Evolutionary conservation across 2,329 filamentous ascomycete species (phyloP), one percentile per base, ranked within the genome.

Genomic region (Calonectria crousiana): DNA sequence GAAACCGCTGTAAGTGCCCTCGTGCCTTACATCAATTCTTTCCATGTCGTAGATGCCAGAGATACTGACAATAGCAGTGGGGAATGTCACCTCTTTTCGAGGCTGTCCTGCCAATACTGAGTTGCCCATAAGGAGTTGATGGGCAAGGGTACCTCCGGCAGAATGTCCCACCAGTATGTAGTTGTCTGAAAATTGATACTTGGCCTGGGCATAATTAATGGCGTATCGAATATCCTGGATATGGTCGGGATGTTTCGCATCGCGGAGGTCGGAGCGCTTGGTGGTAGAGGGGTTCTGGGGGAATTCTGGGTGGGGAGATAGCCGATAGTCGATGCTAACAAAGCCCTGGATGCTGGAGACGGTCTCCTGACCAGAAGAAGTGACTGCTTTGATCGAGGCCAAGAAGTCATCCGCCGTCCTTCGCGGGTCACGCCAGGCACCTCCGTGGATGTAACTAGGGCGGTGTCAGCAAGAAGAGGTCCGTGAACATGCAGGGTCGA

Each of bases 21-120:
- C 81, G 44, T 89, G 85, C 10, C 88, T 85, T 60, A 85, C 82
- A 32, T 88, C 84, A 26, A 95, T 83, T 0, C 87, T 87, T 10
- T 86, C 86, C 13, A 95, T 83, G 79, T 93, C 90, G 82, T 94
- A 95, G 28, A 95, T 90, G 1, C 93, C 93, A 70, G 90, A 90
- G 26, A 94, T 83, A 41, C 92, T 89, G 6, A 94, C 81, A n/a
- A 94, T 83, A 5, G 88, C 90, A 3, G 84, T 79, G 0, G 91
- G 91, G 23, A 86, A 80, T 8, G 82, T 83, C 4, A 86, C 80
- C 11, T 83, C 72, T 32, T 53, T 77, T 64, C 62, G 71, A 65
- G 70, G 73, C 20, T n/a, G 66, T 70, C 72, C 67, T 64, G 73
- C 78, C 23, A 84, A 74, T 64, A 84, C 79, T 20, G 76, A 75